These are phyloP conservation scores for Paramyrothecium sp. DNA, from an alignment of 2,329 filamentous ascomycete genomes.

Conservation along the genomic window DNA sequence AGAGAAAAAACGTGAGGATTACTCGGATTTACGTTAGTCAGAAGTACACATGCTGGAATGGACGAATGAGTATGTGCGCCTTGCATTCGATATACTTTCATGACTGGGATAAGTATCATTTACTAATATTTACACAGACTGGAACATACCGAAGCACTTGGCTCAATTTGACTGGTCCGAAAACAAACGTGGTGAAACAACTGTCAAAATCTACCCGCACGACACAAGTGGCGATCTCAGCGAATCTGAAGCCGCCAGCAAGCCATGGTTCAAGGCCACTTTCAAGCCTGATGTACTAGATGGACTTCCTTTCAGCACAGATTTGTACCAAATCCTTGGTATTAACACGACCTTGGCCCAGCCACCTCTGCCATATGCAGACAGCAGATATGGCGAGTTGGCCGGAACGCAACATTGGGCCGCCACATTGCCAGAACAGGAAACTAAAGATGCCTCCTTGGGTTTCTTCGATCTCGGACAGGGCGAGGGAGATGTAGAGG, in stretches of 20 bases:
- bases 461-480: neutral
- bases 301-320: neutral
- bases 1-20: constrained; percentile 27
- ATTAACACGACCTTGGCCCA: neutral
- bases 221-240: constrained; percentile 23
- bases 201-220: constrained; percentile 37
- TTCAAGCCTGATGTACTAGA: constrained; percentile 23
- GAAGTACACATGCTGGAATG: constrained; percentile 43
- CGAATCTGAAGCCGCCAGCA: constrained; percentile 21
- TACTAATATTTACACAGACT: neutral
- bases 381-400: neutral
- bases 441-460: neutral
- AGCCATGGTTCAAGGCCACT: constrained; percentile 37
- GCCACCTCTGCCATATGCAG: neutral
- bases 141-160: neutral
- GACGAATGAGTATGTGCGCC: constrained; percentile 34
- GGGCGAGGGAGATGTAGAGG: neutral
- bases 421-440: neutral
- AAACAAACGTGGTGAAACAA: constrained; percentile 22
- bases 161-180: constrained; percentile 6
- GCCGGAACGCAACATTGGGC: neutral
- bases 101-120: neutral
- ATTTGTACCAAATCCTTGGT: neutral
- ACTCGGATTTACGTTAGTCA: constrained; percentile 48
- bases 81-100: neutral